Percentiles rank a stretch among this genome's conserved stretches.
Conservation (phyloP, 2,329 filamentous ascomycete genomes). For the Alternaria sp. region DNA sequence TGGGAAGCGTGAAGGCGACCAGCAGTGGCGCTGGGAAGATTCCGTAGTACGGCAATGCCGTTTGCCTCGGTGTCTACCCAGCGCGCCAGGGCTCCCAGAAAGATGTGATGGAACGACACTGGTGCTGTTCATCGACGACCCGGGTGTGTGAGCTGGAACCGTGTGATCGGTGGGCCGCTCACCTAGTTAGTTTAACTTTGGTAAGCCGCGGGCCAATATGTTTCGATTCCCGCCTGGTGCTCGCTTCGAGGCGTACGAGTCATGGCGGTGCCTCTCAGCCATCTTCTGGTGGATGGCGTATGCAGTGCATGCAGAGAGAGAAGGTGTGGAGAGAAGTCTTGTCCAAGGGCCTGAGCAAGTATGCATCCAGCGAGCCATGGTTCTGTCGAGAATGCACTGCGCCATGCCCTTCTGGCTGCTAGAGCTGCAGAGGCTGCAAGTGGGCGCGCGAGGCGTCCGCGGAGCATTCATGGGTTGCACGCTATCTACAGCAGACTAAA, state of each 20-base stretch:
- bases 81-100: not conserved
- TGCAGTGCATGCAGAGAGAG: conserved; percentile 1
- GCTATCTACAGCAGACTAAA: conserved; percentile 10
- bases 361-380: not conserved
- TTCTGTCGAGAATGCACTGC: conserved; percentile 1
- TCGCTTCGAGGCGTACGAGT: conserved; percentile 14
- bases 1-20: conserved; percentile 1
- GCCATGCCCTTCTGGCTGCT: not conserved
- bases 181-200: conserved; percentile 8
- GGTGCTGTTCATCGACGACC: not conserved
- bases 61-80: not conserved
- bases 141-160: conserved; percentile 14
- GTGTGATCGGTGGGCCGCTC: conserved; percentile 13
- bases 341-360: not conserved
- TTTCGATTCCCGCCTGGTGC: conserved; percentile 12
- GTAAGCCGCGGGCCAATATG: conserved; percentile 15
- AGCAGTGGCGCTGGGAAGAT: not conserved
- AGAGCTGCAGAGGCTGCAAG: conserved; percentile 6
- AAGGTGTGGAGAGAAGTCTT: not conserved
- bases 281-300: not conserved
- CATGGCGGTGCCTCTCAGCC: not conserved
- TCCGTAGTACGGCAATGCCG: not conserved
- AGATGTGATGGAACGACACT: conserved; percentile 4
- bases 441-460: conserved; percentile 8
- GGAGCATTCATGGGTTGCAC: conserved; percentile 15